phyloP scores from a whole-genome alignment of 768 basidiomycete genomes.

The Lepiota subincarnata region DNA sequence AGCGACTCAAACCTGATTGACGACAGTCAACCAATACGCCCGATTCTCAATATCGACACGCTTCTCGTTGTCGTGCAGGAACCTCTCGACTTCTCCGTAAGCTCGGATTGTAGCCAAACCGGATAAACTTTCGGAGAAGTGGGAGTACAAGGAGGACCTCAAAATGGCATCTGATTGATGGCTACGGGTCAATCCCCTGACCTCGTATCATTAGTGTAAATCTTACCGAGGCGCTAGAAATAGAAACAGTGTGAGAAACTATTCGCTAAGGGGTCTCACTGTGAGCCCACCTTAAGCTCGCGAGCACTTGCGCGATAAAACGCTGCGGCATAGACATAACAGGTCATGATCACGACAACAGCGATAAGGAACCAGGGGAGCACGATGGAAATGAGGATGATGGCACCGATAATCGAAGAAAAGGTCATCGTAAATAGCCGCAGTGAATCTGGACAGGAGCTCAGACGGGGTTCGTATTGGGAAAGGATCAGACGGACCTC shows the following conservation, averaged over 20 bases:
- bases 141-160: conserved; percentile 82
- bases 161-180: conserved; percentile 67
- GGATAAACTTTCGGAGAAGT: conserved; percentile 87
- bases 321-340: conserved; percentile 67
- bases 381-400: conserved; percentile 74
- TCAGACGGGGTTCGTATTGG: background rate
- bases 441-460: conserved; percentile 48
- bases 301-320: conserved; percentile 87
- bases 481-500: conserved; percentile 31
- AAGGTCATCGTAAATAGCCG: conserved; percentile 68
- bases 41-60: conserved; percentile 82
- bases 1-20: conserved; percentile 57
- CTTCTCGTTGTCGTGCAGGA: conserved; percentile 69
- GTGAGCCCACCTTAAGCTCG: conserved; percentile 65
- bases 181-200: background rate
- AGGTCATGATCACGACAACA: conserved; percentile 50
- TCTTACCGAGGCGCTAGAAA: conserved; percentile 51
- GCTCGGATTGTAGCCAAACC: conserved; percentile 87
- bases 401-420: conserved; percentile 65
- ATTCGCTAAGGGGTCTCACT: background rate
- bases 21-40: conserved; percentile 83
- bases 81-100: conserved; percentile 76
- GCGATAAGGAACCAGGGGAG: conserved; percentile 85
- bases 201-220: background rate
- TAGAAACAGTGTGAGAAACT: conserved; percentile 2